phyloP scores from a whole-genome alignment of 228 moss, liverwort and hornwort genomes.

The Sphagnum magellanicum region DNA sequence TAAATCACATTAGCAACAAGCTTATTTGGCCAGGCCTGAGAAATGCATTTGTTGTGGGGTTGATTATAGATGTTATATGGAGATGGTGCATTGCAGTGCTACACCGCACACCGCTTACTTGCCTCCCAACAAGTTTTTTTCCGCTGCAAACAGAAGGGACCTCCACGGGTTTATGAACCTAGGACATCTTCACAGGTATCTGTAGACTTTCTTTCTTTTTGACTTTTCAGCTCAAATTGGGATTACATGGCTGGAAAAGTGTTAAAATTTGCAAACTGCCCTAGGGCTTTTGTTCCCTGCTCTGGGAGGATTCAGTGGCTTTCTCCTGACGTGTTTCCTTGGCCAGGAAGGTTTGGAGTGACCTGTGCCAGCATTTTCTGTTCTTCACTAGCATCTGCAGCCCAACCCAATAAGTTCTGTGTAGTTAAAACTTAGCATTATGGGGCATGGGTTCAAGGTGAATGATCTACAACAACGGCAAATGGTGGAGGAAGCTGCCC shows the following conservation, averaged over 20 bases:
- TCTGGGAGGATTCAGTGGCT: too few relatives aligned
- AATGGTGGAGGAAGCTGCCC: conserved; percentile 46
- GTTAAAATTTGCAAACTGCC: too few relatives aligned
- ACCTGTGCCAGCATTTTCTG: not conserved
- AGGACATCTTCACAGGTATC: conserved; percentile 72
- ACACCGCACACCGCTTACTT: conserved; percentile 86
- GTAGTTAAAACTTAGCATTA: too few relatives aligned
- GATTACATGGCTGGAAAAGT: too few relatives aligned
- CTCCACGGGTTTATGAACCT: conserved; percentile 70
- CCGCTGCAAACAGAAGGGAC: conserved; percentile 85
- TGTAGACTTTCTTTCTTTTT: too few relatives aligned
- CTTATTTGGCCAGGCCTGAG: not conserved
- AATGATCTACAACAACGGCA: conserved; percentile 62
- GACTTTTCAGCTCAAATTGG: too few relatives aligned
- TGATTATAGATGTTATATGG: conserved; percentile 82
- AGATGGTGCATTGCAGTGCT: conserved; percentile 68
- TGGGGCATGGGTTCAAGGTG: conserved; percentile 31
- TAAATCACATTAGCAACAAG: too few relatives aligned
- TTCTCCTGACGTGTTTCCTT: not conserved
- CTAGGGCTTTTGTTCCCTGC: too few relatives aligned
- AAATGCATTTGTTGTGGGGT: too few relatives aligned
- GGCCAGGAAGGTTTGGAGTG: not conserved
- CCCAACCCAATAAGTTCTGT: not conserved
- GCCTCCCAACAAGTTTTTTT: conserved; percentile 71
- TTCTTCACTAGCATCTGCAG: not conserved